Evolutionary conservation across 805 yeast genomes (phyloP).

Genomic region (Lipomyces starkeyi): DNA sequence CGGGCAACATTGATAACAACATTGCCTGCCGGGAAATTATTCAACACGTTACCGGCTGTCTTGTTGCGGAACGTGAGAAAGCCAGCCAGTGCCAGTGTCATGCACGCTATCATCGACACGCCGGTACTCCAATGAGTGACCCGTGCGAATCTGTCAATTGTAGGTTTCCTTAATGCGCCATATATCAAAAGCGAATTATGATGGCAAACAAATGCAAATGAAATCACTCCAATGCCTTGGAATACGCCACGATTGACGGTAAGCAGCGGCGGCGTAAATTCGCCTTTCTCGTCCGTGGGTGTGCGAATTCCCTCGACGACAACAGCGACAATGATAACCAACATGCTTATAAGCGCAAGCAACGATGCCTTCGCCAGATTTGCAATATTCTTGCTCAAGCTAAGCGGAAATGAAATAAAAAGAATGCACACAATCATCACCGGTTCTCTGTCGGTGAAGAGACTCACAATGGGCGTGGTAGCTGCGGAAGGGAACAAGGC

Average conservation of each 20-base stretch:
- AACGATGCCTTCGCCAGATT: conserved; percentile 86
- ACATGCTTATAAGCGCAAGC: conserved; percentile 84
- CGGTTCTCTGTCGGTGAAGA: conserved; percentile 69
- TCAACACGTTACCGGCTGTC: conserved; percentile 85
- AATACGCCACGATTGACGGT: conserved; percentile 69
- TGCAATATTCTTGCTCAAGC: conserved; percentile 79
- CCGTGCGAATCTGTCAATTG: conserved; percentile 72
- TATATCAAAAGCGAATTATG: conserved; percentile 91
- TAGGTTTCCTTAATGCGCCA: conserved; percentile 78
- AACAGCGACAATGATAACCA: conserved; percentile 74
- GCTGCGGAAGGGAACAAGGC: conserved; percentile 60
- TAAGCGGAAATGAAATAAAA: conserved; percentile 80
- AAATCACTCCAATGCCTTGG: conserved; percentile 91
- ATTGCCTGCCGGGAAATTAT: conserved; percentile 82
- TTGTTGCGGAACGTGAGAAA: conserved; percentile 72
- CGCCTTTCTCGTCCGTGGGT: conserved; percentile 56
- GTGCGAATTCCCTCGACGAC: conserved; percentile 73
- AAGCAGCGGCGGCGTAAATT: conserved; percentile 49
- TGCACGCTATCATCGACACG: conserved; percentile 79
- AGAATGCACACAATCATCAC: conserved; percentile 72
- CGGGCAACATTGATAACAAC: conserved; percentile 82
- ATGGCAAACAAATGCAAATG: conserved; percentile 95
- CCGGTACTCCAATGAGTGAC: conserved; percentile 85
- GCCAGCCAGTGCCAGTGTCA: conserved; percentile 79
- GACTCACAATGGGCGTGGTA: conserved; percentile 50